A percentile compares a stretch with the other conserved stretches of the same genome.
Conservation (phyloP, 371 early-diverging fungal genomes). For the Vairimorpha necatrix region DNA sequence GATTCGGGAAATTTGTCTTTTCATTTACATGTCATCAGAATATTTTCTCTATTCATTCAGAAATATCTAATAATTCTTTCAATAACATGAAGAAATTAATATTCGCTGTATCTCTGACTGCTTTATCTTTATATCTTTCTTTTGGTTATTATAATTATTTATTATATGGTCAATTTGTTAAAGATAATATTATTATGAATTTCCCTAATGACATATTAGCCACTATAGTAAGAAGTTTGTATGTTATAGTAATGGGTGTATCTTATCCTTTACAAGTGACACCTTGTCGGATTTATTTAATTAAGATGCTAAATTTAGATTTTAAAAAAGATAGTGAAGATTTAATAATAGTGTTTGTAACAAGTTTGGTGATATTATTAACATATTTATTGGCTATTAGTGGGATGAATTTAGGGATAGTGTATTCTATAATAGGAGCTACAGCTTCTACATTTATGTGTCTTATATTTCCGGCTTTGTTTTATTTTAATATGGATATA, state of each 20-base stretch:
- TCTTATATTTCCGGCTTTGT: conserved; percentile 86
- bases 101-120: conserved; percentile 69
- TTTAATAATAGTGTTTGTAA: conserved; percentile 38
- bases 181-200: conserved; percentile 74
- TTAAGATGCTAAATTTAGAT: conserved; percentile 68
- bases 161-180: conserved; percentile 78
- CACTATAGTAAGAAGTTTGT: conserved; percentile 73
- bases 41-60: conserved; percentile 61
- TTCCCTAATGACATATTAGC: conserved; percentile 58
- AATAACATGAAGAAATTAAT: conserved; percentile 53
- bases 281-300: conserved; percentile 82
- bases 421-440: conserved; percentile 86
- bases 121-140: conserved; percentile 74
- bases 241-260: conserved; percentile 79
- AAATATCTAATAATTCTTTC: conserved; percentile 53
- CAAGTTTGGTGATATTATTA: conserved; percentile 47
- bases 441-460: conserved; percentile 93
- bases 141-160: conserved; percentile 85
- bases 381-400: conserved; percentile 51
- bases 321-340: conserved; percentile 10
- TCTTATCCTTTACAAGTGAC: conserved; percentile 92
- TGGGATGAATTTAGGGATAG: conserved; percentile 64
- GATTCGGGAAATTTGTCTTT: conserved; percentile 92
- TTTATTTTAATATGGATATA: conserved; percentile 69
- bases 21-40: conserved; percentile 96